These are phyloP conservation scores for Clavispora asparagi DNA, from an alignment of 805 yeast species.

Conservation along the genomic window DNA sequence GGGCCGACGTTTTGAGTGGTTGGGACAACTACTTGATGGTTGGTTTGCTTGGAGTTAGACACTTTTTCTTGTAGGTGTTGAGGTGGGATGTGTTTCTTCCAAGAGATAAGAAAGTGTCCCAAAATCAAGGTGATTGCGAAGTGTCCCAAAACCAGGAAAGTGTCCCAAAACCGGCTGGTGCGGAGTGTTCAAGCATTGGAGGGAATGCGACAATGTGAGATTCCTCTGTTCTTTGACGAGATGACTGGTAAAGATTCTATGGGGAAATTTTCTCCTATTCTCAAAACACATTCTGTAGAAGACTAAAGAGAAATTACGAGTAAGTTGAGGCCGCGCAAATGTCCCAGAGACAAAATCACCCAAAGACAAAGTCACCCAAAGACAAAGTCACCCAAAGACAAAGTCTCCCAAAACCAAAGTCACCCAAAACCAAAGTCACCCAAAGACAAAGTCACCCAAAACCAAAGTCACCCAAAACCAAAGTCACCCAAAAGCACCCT, in stretches of 20 bases:
- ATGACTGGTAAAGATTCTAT: too few species aligned
- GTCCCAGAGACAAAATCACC: neutral
- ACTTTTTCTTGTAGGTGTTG: neutral
- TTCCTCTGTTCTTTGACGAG: too few species aligned
- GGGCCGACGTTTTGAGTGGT: neutral
- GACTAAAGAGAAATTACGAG: too few species aligned
- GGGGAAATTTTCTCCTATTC: too few species aligned
- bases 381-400: neutral
- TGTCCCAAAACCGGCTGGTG: neutral
- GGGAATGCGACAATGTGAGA: too few species aligned
- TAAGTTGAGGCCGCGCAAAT: neutral
- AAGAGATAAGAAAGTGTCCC: constrained; percentile 1
- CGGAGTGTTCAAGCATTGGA: too few species aligned
- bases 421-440: neutral
- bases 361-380: neutral
- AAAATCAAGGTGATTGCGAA: constrained; percentile 1
- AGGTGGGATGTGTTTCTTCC: neutral
- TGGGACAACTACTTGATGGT: neutral
- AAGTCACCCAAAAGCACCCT: neutral
- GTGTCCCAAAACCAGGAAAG: constrained; percentile 5
- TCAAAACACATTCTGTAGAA: too few species aligned
- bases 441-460: neutral
- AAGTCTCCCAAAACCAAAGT: neutral
- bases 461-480: neutral
- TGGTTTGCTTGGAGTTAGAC: neutral